Evolutionary conservation across 129 eudicot species (phyloP), one percentile per base, ranked within the genome.

Genomic region (Deinandra increscens): DNA sequence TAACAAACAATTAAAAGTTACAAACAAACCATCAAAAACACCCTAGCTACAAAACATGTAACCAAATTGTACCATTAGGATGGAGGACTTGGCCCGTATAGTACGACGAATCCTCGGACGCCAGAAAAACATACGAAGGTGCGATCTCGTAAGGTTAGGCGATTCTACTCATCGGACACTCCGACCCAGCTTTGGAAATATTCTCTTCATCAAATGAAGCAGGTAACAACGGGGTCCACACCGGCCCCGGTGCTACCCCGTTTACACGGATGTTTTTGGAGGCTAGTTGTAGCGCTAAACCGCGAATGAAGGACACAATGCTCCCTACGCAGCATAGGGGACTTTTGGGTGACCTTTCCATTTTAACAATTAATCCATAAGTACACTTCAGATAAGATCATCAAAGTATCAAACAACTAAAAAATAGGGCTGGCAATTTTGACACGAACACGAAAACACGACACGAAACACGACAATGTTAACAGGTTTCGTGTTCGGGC

Each of bases 141-240:
- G 90, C 97, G 5, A 88, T 81, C 66, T 91, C 97, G 12, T 26
- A 54, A 0, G 97, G 97, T 80, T 91, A 94, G 1, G 85, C 94
- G 1, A 94, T 91, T 79, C 97, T 82, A 23, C 78, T 68, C 96
- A 91, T 88, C 1, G 96, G 94, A 68, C 85, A 88, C 62, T 91
- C 79, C 0, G 74, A 55, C 43, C 97, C 97, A 1, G 88, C 88
- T 9, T 41, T 71, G 0, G 69, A 66, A 1, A 71, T 69, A 53
- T 91, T 79, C 7, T 91, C 93, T 66, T 82, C 87, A 0, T 43
- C 29, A 39, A 88, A 85, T 0, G 97, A 88, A 0, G 97, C 76
- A 3, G 96, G 97, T 22, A 88, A 88, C 60, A 91, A 56, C 0
- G 97, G 97, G 0, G 97, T 91, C 97, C 97, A 91, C 1, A 91